Percentiles rank a stretch among this genome's conserved stretches.
Conservation (phyloP, 1,284 basidiomycete species). For the Ustanciosporium gigantosporum region DNA sequence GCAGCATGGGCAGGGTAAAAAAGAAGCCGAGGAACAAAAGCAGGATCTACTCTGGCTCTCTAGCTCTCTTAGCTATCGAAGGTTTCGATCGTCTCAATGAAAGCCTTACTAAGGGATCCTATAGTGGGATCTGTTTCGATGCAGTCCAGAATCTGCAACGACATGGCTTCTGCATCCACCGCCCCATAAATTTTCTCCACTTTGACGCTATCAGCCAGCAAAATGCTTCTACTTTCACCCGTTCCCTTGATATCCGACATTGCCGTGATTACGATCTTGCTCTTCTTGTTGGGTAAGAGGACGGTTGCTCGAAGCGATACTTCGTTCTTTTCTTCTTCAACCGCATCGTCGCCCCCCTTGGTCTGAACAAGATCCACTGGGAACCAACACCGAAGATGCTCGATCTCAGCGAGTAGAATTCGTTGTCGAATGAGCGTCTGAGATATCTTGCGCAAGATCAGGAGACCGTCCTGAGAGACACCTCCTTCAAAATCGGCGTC, state of each 20-base stretch:
- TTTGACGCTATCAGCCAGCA: conserved; percentile 26
- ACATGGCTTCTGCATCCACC: conserved; percentile 39
- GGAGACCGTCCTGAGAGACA: conserved; percentile 20
- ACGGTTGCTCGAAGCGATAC: conserved; percentile 36
- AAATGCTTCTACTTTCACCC: conserved; percentile 23
- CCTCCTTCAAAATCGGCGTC: conserved; percentile 33
- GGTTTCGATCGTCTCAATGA: conserved; percentile 41
- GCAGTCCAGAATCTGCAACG: conserved; percentile 37
- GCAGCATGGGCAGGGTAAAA: too few species aligned
- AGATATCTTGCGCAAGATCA: conserved; percentile 37
- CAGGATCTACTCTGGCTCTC: too few species aligned
- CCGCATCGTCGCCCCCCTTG: background rate
- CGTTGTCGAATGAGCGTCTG: conserved; percentile 35
- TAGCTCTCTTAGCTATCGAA: conserved; percentile 23
- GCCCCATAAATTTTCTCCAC: conserved; percentile 45
- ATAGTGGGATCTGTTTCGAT: conserved; percentile 41
- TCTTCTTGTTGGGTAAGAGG: conserved; percentile 27
- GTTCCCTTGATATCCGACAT: conserved; percentile 31
- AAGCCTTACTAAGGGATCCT: conserved; percentile 35
- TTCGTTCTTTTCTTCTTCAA: conserved; percentile 8
- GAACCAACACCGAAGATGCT: conserved; percentile 38
- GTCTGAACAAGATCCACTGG: conserved; percentile 28
- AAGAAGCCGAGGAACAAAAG: too few species aligned
- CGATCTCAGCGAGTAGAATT: conserved; percentile 39
- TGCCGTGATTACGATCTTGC: conserved; percentile 42